Percentiles rank a stretch among this genome's conserved stretches.
Evolutionary conservation across 163 green algal genomes (phyloP).

Genomic region (Dunaliella salina): DNA sequence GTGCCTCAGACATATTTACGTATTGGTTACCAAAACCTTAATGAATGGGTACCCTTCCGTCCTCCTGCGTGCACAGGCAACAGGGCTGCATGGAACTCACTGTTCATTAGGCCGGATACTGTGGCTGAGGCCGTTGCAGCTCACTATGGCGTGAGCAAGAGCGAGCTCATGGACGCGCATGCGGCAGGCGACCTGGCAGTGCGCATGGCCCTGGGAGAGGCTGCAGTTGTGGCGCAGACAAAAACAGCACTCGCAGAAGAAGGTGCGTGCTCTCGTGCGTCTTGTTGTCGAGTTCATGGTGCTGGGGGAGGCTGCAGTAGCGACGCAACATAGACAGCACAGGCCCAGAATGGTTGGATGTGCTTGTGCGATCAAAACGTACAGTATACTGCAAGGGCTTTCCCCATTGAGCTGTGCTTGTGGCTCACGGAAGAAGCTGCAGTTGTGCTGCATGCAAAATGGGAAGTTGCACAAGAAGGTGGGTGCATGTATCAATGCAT

Average conservation of each 20-base stretch:
- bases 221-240: conserved; percentile 85
- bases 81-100: conserved; percentile 82
- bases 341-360: no score
- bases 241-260: conserved; percentile 76
- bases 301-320: no score
- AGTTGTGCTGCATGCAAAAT: conserved; percentile 89
- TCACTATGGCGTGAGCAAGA: conserved; percentile 77
- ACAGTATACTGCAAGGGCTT: no score
- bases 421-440: conserved; percentile 92
- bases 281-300: no score
- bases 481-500: no score
- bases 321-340: no score
- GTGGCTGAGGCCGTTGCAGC: conserved; percentile 85
- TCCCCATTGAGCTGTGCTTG: conserved; percentile 82
- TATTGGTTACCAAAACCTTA: no score
- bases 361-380: no score
- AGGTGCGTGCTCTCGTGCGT: conserved; percentile 21
- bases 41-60: no score
- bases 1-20: no score
- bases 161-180: conserved; percentile 50
- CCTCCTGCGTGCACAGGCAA: no score
- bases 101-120: conserved; percentile 94
- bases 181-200: conserved; percentile 74
- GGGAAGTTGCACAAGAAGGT: not conserved
- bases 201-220: conserved; percentile 89